Percentiles rank a stretch among this genome's conserved stretches.
Conservation (phyloP, 805 yeast genomes). For the Jamesozyma rosinii region DNA sequence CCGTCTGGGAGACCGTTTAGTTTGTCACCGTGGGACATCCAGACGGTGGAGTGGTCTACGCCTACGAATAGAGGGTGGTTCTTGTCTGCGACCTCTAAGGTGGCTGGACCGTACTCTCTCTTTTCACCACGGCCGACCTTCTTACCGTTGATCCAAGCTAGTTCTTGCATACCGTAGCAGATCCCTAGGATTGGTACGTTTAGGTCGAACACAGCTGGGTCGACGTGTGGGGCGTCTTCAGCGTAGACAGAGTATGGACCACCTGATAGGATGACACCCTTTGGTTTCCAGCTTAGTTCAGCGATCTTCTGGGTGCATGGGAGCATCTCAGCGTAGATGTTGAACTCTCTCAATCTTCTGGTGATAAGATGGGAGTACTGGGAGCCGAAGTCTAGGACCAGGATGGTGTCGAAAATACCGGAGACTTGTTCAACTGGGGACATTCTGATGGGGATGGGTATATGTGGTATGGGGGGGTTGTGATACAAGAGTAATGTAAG, state of each 20-base stretch:
- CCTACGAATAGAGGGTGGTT: slow-evolving; percentile 70
- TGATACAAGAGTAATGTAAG: neutral
- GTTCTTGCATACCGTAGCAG: slow-evolving; percentile 98
- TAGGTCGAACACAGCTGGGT: slow-evolving; percentile 82
- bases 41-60: slow-evolving; percentile 88
- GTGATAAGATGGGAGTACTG: slow-evolving; percentile 96
- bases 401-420: slow-evolving; percentile 86
- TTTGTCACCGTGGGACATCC: slow-evolving; percentile 99
- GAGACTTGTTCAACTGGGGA: slow-evolving; percentile 50
- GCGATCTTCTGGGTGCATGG: slow-evolving; percentile 97
- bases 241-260: slow-evolving; percentile 97
- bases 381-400: slow-evolving; percentile 96
- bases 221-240: slow-evolving; percentile 94
- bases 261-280: slow-evolving; percentile 92
- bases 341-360: slow-evolving; percentile 94
- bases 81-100: slow-evolving; percentile 62
- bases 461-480: neutral
- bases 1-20: slow-evolving; percentile 83
- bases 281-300: slow-evolving; percentile 89
- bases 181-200: slow-evolving; percentile 93
- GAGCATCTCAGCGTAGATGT: slow-evolving; percentile 97
- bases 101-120: slow-evolving; percentile 97
- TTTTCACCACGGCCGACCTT: slow-evolving; percentile 89
- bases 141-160: slow-evolving; percentile 95
- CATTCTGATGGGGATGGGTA: too few species aligned